Conservation (phyloP, 176 grass and related monocot genomes). For the Lolium perenne region DNA sequence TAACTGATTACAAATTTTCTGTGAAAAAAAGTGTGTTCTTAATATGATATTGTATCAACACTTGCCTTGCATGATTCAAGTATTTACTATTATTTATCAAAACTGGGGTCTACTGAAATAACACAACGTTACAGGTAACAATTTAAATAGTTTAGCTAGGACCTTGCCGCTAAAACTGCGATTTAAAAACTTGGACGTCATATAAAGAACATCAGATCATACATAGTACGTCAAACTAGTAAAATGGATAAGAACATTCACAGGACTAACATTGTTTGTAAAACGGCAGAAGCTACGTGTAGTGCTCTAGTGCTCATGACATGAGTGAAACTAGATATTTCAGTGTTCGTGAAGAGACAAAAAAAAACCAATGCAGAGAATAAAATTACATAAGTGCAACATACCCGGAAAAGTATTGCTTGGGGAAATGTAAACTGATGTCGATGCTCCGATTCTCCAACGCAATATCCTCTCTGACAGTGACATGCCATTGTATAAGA, state of each 20-base stretch:
- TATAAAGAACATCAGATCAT: constrained; percentile 5
- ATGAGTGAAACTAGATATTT: constrained; percentile 24
- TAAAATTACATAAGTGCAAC: neutral
- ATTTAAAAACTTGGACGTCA: neutral
- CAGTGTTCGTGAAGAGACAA: neutral
- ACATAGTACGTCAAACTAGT: constrained; percentile 1
- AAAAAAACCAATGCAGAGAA: neutral
- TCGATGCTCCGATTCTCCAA: constrained; percentile 47
- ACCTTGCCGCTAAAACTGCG: neutral
- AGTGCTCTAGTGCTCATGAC: constrained; percentile 11
- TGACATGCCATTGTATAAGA: constrained; percentile 28
- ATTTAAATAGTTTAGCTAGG: neutral
- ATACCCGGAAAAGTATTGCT: constrained; percentile 68
- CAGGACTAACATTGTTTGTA: neutral
- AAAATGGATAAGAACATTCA: constrained; percentile 33
- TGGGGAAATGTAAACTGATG: constrained; percentile 61
- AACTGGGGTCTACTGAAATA: neutral
- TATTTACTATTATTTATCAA: too few species aligned
- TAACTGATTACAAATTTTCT: neutral
- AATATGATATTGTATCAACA: constrained; percentile 10
- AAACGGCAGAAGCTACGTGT: neutral
- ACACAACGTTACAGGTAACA: neutral
- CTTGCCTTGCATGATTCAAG: neutral
- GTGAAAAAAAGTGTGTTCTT: neutral
- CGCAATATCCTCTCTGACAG: constrained; percentile 65